Base-by-base conservation (phyloP, 257 asterid species). In the Ilex aquifolium region DNA sequence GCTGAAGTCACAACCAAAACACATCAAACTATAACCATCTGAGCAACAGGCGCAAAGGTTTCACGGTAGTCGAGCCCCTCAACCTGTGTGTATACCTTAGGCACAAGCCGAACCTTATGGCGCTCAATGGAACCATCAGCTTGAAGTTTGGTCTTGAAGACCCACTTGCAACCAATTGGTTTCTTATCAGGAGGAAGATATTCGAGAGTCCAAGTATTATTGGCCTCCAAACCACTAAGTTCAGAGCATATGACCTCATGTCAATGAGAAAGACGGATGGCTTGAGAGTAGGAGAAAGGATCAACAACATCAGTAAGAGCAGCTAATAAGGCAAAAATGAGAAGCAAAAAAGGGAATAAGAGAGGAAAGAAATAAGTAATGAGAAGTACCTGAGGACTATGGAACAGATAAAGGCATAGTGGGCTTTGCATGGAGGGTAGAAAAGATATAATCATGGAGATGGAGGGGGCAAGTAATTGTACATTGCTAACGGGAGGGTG, bases 91-190 rank as follows among this genome's bases (percentile, higher is more conserved):
- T 30, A 1, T 44, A 8, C 50, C 13, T 44, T 44, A 0, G 13
- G 1, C 9, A 44, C 50, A 8, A 7, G 50, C 0, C 7, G 15
- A 1, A 27, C 57, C 7, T 31, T 48, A n/a, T 31, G 49, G 27
- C 49, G 30, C 2, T 49, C 67, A n/a, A 63, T 31, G 7, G 44
- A 11, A 4, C 59, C 67, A 63, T 31, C 46, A n/a, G 66, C 11
- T 2, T 62, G 29, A 14, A n/a, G 10, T 13, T 62, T 62, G 14
- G 49, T 31, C 17, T 32, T 31, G n/a, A 21, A 62, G 3, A 62
- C 59, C 66, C 66, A 62, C 8, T 48, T 27, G 15, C 57, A 29
- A 3, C 66, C 66, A 46, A 62, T 27, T 6, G 66, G 46, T 4
- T 16, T 6, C 7, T 48, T 14, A 2, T 27, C 57, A 46, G 14